These are phyloP conservation scores for Arabis alpina DNA, from an alignment of 345 rosid species.

Conservation along the genomic window DNA sequence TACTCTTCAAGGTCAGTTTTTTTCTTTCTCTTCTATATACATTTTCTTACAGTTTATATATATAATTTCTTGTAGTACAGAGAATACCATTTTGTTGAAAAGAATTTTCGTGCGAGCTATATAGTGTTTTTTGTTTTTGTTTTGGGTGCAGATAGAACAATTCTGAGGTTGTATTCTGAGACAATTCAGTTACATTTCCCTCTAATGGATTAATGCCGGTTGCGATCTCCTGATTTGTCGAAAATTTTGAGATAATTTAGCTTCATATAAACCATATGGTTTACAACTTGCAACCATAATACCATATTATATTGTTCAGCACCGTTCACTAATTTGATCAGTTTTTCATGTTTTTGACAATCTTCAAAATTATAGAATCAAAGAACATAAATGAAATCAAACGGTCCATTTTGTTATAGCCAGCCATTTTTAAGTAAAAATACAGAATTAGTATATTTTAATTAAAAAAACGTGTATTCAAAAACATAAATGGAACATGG, in stretches of 20 bases:
- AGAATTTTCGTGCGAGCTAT: constrained; percentile 8
- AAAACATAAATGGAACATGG: too few relatives aligned
- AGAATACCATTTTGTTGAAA: constrained; percentile 18
- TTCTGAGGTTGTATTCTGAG: constrained; percentile 31
- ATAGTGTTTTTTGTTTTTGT: background rate
- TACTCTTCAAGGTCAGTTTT: constrained; percentile 32
- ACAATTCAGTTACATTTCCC: constrained; percentile 23
- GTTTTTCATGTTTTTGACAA: background rate
- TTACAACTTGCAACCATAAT: constrained; percentile 10
- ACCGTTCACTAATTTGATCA: background rate
- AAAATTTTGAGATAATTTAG: constrained; percentile 25
- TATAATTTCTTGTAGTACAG: constrained; percentile 21
- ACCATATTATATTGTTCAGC: background rate
- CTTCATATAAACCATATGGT: constrained; percentile 1
- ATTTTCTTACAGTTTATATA: constrained; percentile 28
- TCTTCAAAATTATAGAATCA: background rate
- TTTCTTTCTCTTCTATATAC: background rate
- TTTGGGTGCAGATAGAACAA: constrained; percentile 22
- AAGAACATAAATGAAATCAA: too few relatives aligned
- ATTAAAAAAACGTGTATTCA: too few relatives aligned
- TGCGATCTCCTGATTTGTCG: constrained; percentile 7
- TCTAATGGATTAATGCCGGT: constrained; percentile 17
- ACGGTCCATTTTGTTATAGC: too few relatives aligned
- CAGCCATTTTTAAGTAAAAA: too few relatives aligned
- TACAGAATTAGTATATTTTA: too few relatives aligned